A percentile compares a stretch with the other conserved stretches of the same genome.
These are phyloP conservation scores for Aurinia saxatilis DNA, from an alignment of 345 rosid genomes.

Conservation along the genomic window DNA sequence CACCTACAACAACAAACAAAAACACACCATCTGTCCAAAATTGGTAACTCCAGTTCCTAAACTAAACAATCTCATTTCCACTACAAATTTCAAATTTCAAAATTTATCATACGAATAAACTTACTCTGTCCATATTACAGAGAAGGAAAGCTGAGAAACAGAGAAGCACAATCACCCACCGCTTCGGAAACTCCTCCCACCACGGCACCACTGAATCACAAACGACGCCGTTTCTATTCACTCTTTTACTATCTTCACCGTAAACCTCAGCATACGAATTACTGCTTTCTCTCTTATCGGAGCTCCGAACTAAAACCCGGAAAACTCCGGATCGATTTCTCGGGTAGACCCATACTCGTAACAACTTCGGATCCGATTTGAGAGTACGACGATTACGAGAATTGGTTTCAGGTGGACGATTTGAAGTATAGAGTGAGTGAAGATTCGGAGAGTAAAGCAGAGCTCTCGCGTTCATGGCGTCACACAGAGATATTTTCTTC, in stretches of 20 bases:
- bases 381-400: slow-evolving; percentile 13
- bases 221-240: slow-evolving; percentile 21
- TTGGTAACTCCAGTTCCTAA: slow-evolving; percentile 14
- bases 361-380: slow-evolving; percentile 17
- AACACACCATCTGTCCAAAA: slow-evolving; percentile 22
- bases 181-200: slow-evolving; percentile 89
- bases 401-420: slow-evolving; percentile 22
- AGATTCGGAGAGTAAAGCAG: slow-evolving; percentile 42
- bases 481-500: slow-evolving; percentile 13
- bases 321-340: slow-evolving; percentile 25
- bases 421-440: slow-evolving; percentile 33
- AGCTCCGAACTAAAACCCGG: slow-evolving; percentile 42
- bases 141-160: slow-evolving; percentile 88
- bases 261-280: slow-evolving; percentile 36
- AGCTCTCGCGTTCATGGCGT: slow-evolving; percentile 64
- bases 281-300: slow-evolving; percentile 22
- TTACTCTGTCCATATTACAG: slow-evolving; percentile 91
- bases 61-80: neutral
- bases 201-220: slow-evolving; percentile 36
- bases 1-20: slow-evolving; percentile 75
- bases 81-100: too few relatives aligned
- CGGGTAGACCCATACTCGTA: slow-evolving; percentile 24
- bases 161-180: slow-evolving; percentile 79
- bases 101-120: neutral
- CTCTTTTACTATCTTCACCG: neutral